Evolutionary conservation across 495 filamentous ascomycete genomes (phyloP).

Genomic region (Tuber microsphaerosporum): DNA sequence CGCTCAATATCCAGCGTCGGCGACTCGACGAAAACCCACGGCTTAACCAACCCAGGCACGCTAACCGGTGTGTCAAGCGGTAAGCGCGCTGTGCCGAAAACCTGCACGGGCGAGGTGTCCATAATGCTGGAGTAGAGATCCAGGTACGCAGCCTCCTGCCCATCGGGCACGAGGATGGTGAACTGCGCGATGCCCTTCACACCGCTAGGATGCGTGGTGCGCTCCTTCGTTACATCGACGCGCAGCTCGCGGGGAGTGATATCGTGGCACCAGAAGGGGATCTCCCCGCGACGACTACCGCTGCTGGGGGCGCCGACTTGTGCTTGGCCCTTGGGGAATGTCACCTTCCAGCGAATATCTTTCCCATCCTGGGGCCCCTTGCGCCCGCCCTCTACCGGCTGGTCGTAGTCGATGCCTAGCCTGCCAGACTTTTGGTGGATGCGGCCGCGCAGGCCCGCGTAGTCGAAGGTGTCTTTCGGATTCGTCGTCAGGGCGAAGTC

Average conservation of each 20-base stretch:
- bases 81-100: slow-evolving; percentile 34
- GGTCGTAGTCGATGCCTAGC: slow-evolving; percentile 44
- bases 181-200: slow-evolving; percentile 47
- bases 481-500: slow-evolving; percentile 52
- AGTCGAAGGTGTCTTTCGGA: slow-evolving; percentile 23
- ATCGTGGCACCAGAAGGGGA: slow-evolving; percentile 57
- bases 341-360: slow-evolving; percentile 50
- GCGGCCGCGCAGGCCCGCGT: slow-evolving; percentile 28
- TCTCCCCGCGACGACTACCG: slow-evolving; percentile 26
- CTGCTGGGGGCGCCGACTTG: slow-evolving; percentile 20
- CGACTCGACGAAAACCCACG: slow-evolving; percentile 39
- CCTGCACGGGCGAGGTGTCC: slow-evolving; percentile 33
- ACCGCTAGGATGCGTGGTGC: slow-evolving; percentile 46
- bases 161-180: slow-evolving; percentile 40
- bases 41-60: slow-evolving; percentile 25
- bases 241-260: slow-evolving; percentile 46
- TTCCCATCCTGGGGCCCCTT: slow-evolving; percentile 45
- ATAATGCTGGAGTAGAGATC: slow-evolving; percentile 38
- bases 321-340: slow-evolving; percentile 44
- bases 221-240: slow-evolving; percentile 44
- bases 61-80: slow-evolving; percentile 30
- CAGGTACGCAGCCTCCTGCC: slow-evolving; percentile 25
- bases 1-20: slow-evolving; percentile 34
- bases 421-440: slow-evolving; percentile 37
- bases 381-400: slow-evolving; percentile 46